phyloP scores from a whole-genome alignment of 371 early-diverging fungal species.

The Nematocida major region DNA sequence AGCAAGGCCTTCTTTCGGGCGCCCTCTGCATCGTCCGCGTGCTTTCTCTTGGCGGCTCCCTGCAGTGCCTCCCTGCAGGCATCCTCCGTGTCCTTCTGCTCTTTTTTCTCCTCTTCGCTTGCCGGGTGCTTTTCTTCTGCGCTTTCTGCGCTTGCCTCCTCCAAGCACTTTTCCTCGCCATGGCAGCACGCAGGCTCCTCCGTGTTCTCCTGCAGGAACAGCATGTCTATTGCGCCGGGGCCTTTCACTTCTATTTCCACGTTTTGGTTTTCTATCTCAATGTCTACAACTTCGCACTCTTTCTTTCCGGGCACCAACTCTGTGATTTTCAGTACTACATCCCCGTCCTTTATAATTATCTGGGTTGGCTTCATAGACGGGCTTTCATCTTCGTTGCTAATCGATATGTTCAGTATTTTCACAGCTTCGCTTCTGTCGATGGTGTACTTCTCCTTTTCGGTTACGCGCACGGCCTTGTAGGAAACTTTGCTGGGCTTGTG shows the following conservation, averaged over 20 bases:
- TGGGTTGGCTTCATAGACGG: not conserved
- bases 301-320: not conserved
- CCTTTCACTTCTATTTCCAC: not conserved
- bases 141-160: not conserved
- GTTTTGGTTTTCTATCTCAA: not conserved
- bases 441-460: not conserved
- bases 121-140: not conserved
- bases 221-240: not conserved
- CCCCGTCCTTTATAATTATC: not conserved
- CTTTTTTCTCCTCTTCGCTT: not conserved
- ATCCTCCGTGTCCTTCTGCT: not conserved
- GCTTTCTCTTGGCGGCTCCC: not conserved
- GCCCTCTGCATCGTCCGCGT: not conserved
- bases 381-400: not conserved
- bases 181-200: not conserved
- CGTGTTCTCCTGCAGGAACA: not conserved
- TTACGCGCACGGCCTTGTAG: not conserved
- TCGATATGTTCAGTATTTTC: constrained; percentile 1
- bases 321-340: not conserved
- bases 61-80: not conserved
- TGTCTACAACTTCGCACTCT: constrained; percentile 22
- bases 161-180: not conserved
- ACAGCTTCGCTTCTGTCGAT: not conserved
- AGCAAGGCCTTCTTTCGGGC: not conserved
- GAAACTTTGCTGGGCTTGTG: not conserved